Evolutionary conservation across 331 rosid species (phyloP), one percentile per base, ranked within the genome.

Genomic region (Malus hybrid): DNA sequence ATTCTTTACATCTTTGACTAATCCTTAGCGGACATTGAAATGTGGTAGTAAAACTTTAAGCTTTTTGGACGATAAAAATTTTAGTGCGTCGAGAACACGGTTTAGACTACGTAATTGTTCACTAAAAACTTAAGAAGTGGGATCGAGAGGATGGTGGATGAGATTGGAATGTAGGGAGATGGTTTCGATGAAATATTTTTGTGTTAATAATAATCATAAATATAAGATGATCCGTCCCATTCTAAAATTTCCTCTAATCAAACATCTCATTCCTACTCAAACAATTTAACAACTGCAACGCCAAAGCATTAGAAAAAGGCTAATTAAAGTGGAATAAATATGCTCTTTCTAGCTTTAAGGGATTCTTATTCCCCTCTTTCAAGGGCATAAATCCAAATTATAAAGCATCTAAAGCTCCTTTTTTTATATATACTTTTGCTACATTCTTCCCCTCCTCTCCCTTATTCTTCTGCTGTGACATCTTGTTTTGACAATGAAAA

Each of bases 351-450:
- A 33, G 76, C 91, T 86, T 89, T 88, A 86, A 61, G 34, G 80
- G 88, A 92, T 82, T 90, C 96, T 14, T 20, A 80, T 85, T 88
- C 88, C 81, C 83, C 60, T 74, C 71, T 54, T 66, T 60, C 39
- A 42, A 65, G 81, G 71, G 46, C 24, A 57, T 42, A 19, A 78
- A 55, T 31, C 65, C 44, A 68, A 3, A 52, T 76, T 14, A 70
- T 56, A 36, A 11, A 54, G 76, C 18, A 39, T 73, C 78, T 31
- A 22, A 18, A 29, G 15, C 50, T 70, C 55, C 44, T 55, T 39
- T 39, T 39, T 39, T 39, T 71, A 39, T 14, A 42, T 74, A 13
- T 44, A 67, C 71, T 48, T 55, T 63, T 4, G 28, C 63, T 7
- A 71, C 14, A 59, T 50, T 31, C 68, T 3, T 46, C 46, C 4